A percentile compares a stretch with the other conserved stretches of the same genome.
Evolutionary conservation across 225 moss, liverwort and hornwort species (phyloP).

Genomic region (Straminergon stramineum): DNA sequence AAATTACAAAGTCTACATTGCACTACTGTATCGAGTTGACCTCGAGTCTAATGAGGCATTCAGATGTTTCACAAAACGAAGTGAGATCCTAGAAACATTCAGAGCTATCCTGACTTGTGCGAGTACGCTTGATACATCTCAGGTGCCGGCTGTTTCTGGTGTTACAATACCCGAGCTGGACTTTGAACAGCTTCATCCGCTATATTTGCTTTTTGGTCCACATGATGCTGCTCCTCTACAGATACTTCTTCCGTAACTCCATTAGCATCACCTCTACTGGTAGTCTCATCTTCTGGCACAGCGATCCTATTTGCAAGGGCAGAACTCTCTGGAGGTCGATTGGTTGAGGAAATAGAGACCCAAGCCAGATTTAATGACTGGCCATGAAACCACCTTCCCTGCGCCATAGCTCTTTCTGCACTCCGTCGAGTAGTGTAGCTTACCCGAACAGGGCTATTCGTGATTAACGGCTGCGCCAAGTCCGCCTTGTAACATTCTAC

Average conservation of each 20-base stretch:
- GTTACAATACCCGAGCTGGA: constrained; percentile 23
- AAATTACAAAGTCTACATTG: constrained; percentile 44
- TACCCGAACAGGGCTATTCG: constrained; percentile 42
- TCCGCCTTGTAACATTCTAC: constrained; percentile 40
- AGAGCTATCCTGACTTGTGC: constrained; percentile 23
- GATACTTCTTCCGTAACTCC: constrained; percentile 11
- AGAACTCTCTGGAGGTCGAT: constrained; percentile 30
- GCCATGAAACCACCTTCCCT: constrained; percentile 91
- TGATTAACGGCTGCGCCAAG: constrained; percentile 29
- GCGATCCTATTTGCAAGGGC: constrained; percentile 3
- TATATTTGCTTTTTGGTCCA: constrained; percentile 3
- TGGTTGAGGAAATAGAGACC: constrained; percentile 40
- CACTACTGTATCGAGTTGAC: constrained; percentile 11
- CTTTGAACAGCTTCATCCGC: constrained; percentile 16
- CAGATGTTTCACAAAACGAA: constrained; percentile 28
- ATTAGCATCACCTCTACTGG: constrained; percentile 17
- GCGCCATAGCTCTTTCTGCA: constrained; percentile 80
- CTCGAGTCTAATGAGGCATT: constrained; percentile 15
- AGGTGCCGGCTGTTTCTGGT: constrained; percentile 1
- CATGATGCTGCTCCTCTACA: constrained; percentile 3
- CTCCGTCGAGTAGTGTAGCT: constrained; percentile 68
- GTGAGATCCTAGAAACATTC: constrained; percentile 22
- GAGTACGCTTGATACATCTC: constrained; percentile 25
- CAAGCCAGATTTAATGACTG: constrained; percentile 72
- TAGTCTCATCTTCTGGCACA: constrained; percentile 15